Conservation (phyloP, 495 filamentous ascomycete species). For the Penicillium arizonense region DNA sequence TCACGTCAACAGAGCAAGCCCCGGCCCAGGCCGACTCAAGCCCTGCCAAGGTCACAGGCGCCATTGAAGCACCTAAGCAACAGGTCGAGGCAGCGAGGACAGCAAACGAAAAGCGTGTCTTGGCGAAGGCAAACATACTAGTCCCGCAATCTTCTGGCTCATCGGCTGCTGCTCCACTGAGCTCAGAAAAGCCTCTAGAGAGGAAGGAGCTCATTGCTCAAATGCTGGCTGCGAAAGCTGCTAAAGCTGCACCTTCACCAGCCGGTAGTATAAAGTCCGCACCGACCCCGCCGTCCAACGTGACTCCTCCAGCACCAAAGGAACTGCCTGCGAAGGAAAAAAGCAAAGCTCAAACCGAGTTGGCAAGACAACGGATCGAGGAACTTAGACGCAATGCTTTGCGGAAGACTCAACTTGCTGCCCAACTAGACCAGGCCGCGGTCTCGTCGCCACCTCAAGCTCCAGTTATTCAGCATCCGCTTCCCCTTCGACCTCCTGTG, state of each 20-base stretch:
- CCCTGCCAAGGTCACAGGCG: too few species aligned
- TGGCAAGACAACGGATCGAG: conserved; percentile 52
- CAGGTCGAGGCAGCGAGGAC: neutral
- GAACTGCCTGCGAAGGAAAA: conserved; percentile 44
- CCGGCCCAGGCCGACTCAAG: too few species aligned
- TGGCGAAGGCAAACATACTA: conserved; percentile 5
- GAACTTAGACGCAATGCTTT: conserved; percentile 46
- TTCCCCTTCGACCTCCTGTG: conserved; percentile 43
- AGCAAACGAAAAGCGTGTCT: neutral
- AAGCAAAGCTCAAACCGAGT: conserved; percentile 55
- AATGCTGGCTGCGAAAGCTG: conserved; percentile 62
- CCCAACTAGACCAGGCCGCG: neutral
- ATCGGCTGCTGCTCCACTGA: conserved; percentile 5
- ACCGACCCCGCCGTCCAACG: conserved; percentile 6
- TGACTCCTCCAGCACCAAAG: conserved; percentile 16
- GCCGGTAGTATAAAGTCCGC: conserved; percentile 10
- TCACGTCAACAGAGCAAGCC: conserved; percentile 6
- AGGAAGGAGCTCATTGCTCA: conserved; percentile 75
- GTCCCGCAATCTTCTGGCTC: conserved; percentile 4
- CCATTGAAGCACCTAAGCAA: neutral
- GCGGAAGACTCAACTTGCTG: conserved; percentile 30
- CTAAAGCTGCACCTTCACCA: conserved; percentile 25
- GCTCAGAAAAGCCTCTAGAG: conserved; percentile 54
- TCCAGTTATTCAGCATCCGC: conserved; percentile 34
- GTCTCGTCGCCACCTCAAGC: neutral